Conservation (phyloP, 257 asterid genomes). For the Nicotiana tabacum region DNA sequence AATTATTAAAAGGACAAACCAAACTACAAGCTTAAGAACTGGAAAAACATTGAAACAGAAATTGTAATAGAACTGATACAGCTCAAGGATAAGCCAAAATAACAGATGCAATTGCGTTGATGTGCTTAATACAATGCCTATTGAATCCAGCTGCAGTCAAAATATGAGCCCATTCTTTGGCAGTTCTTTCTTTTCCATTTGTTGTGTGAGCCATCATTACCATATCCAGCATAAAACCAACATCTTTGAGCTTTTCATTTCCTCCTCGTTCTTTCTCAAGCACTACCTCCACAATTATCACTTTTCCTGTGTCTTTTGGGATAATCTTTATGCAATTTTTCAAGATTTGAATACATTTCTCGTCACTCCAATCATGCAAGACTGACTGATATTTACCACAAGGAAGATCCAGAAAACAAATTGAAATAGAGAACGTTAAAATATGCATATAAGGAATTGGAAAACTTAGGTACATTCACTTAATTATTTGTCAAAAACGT, state of each 20-base stretch:
- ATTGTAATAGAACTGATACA: neutral
- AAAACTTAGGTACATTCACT: too few relatives aligned
- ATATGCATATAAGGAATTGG: too few relatives aligned
- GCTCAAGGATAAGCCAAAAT: constrained; percentile 49
- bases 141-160: constrained; percentile 46
- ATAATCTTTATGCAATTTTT: constrained; percentile 41
- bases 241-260: constrained; percentile 10
- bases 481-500: neutral
- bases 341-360: constrained; percentile 48
- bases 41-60: too few relatives aligned
- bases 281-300: constrained; percentile 67
- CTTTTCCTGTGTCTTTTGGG: constrained; percentile 38
- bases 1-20: too few relatives aligned
- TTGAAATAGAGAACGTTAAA: too few relatives aligned
- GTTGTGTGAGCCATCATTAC: constrained; percentile 67
- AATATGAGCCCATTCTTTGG: constrained; percentile 44
- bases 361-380: constrained; percentile 78
- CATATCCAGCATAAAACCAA: constrained; percentile 53
- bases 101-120: constrained; percentile 24
- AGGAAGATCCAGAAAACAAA: too few relatives aligned
- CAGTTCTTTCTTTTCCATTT: constrained; percentile 54
- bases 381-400: constrained; percentile 33
- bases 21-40: too few relatives aligned
- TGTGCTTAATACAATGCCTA: constrained; percentile 19
- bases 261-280: constrained; percentile 7